phyloP scores from a whole-genome alignment of 306 rosid genomes.

The Vachellia pachyceras region DNA sequence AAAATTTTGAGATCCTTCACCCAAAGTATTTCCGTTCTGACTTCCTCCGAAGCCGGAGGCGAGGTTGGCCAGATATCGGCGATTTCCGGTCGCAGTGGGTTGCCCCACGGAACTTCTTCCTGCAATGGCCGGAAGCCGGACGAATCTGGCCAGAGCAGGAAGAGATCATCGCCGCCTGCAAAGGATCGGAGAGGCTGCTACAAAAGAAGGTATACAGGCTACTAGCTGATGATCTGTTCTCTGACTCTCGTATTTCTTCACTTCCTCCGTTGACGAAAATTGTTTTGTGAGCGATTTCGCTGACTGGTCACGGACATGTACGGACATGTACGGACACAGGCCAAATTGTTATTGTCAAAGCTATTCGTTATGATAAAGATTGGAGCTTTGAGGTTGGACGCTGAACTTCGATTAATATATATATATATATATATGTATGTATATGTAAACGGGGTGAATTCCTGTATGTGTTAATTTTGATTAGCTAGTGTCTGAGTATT shows the following conservation, averaged over 20 bases:
- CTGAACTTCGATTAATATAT: not conserved
- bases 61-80: conserved; percentile 17
- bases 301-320: conserved; percentile 19
- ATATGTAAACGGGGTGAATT: not conserved
- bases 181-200: conserved; percentile 76
- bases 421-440: too few relatives aligned
- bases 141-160: conserved; percentile 56
- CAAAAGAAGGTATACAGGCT: conserved; percentile 66
- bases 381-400: conserved; percentile 10
- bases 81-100: conserved; percentile 28
- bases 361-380: not conserved
- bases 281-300: not conserved
- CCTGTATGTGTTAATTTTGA: not conserved
- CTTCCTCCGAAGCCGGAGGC: conserved; percentile 13
- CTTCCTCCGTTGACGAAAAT: not conserved
- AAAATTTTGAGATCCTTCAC: conserved; percentile 52
- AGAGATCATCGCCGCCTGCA: conserved; percentile 35
- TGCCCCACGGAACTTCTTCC: conserved; percentile 34
- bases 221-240: conserved; percentile 25
- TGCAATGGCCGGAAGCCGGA: conserved; percentile 52
- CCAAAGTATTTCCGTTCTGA: conserved; percentile 48
- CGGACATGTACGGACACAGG: conserved; percentile 41
- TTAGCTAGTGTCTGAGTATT: not conserved
- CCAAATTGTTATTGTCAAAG: not conserved
- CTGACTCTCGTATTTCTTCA: not conserved